Conservation (phyloP, 768 basidiomycete species). For the Atractiella rhizophila region DNA sequence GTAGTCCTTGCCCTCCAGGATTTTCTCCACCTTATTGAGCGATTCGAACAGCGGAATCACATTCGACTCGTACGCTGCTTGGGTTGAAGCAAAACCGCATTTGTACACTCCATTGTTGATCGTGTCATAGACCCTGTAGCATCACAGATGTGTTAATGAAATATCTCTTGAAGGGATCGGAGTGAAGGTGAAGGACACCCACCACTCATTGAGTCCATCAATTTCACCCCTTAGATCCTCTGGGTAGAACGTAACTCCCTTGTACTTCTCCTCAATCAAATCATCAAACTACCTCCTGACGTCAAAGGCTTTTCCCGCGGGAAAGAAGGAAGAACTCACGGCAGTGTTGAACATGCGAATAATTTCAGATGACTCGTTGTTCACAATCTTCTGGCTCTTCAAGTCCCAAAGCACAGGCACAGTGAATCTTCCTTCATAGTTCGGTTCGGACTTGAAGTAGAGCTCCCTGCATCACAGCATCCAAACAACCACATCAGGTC, state of each 20-base stretch:
- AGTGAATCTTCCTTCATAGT: constrained; percentile 50
- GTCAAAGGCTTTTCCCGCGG: not conserved
- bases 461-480: too few species aligned
- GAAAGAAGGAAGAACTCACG: not conserved
- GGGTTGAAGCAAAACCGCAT: constrained; percentile 58
- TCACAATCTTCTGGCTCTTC: constrained; percentile 48
- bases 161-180: not conserved
- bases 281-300: constrained; percentile 9
- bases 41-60: constrained; percentile 48
- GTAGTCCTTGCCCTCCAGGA: constrained; percentile 51
- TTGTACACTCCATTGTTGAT: constrained; percentile 45
- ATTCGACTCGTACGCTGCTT: constrained; percentile 52
- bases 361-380: constrained; percentile 68
- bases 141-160: too few species aligned
- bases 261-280: constrained; percentile 7
- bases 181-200: constrained; percentile 37
- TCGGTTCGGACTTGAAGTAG: constrained; percentile 47
- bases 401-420: constrained; percentile 86
- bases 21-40: constrained; percentile 55
- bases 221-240: constrained; percentile 44
- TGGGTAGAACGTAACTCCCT: constrained; percentile 41
- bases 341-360: constrained; percentile 64
- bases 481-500: too few species aligned
- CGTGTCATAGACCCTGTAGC: constrained; percentile 9
- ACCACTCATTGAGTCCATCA: constrained; percentile 56